Conservation (phyloP, 331 rosid genomes). For the Saraca asoca region DNA sequence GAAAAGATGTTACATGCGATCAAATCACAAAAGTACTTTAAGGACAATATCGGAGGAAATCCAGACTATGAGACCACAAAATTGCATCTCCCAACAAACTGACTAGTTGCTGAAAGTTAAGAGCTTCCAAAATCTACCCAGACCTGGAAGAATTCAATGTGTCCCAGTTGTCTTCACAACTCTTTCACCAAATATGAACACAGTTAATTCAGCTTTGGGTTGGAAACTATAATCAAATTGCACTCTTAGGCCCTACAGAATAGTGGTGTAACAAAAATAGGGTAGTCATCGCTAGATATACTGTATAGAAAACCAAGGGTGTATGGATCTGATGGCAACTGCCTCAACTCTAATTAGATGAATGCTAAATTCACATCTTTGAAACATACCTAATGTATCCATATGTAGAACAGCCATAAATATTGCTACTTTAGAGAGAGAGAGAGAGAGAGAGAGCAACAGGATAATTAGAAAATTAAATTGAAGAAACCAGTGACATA, state of each 20-base stretch:
- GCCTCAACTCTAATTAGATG: neutral
- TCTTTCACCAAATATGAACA: neutral
- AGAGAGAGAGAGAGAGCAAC: no score
- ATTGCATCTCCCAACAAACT: conserved; percentile 7
- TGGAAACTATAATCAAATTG: neutral
- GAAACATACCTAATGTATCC: neutral
- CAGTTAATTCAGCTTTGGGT: neutral
- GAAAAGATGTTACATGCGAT: conserved; percentile 19
- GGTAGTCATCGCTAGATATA: neutral
- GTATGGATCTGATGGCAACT: no score
- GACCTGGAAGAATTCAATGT: neutral
- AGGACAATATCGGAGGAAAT: neutral
- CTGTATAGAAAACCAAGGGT: neutral
- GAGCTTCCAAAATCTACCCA: conserved; percentile 10
- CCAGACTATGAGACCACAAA: neutral
- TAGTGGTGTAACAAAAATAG: neutral
- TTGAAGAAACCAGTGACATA: neutral
- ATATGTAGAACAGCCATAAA: neutral
- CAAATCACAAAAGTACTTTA: conserved; percentile 17
- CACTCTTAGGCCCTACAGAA: neutral
- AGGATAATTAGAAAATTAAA: neutral
- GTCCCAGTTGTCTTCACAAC: neutral
- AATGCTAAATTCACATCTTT: neutral
- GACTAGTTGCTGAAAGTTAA: conserved; percentile 6
- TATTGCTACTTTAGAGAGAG: no score